Percentiles rank a stretch among this genome's conserved stretches.
These are phyloP conservation scores for Pluteus cervinus DNA, from an alignment of 768 basidiomycete genomes.

Conservation along the genomic window DNA sequence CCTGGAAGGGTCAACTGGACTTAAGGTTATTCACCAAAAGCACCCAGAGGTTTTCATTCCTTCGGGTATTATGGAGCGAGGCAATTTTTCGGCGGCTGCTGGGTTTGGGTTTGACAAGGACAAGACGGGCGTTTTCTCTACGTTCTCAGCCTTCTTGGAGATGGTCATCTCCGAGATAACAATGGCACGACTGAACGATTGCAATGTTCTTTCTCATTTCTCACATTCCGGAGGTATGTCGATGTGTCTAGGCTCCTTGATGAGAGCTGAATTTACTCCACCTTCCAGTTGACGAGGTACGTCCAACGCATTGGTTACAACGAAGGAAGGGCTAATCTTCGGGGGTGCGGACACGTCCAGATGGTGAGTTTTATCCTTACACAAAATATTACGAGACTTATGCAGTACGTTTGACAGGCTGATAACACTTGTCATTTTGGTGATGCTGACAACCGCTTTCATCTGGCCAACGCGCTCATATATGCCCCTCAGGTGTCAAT, in stretches of 20 bases:
- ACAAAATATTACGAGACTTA: constrained; percentile 1
- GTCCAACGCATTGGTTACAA: constrained; percentile 9
- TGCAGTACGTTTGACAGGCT: constrained; percentile 22
- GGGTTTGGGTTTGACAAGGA: constrained; percentile 81
- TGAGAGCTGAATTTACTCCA: constrained; percentile 4
- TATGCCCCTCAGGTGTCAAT: constrained; percentile 71
- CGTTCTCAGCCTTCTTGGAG: constrained; percentile 89
- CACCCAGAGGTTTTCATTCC: constrained; percentile 84
- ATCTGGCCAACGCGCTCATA: constrained; percentile 9
- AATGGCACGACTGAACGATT: constrained; percentile 88
- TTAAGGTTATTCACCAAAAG: constrained; percentile 85
- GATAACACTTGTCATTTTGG: constrained; percentile 46
- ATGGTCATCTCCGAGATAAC: constrained; percentile 87
- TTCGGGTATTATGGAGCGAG: constrained; percentile 84
- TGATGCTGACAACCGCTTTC: constrained; percentile 4
- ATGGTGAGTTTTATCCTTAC: constrained; percentile 19
- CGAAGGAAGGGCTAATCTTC: background rate
- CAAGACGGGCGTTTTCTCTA: constrained; percentile 86
- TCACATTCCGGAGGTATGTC: constrained; percentile 77
- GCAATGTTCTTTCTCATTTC: constrained; percentile 85
- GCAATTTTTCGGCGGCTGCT: constrained; percentile 79
- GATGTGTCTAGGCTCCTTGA: background rate
- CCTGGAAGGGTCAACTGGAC: constrained; percentile 83
- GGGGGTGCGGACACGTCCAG: constrained; percentile 10
- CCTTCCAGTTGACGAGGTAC: constrained; percentile 53